These are phyloP conservation scores for Blastobotrys elegans DNA, from an alignment of 1,139 yeast species.

Conservation along the genomic window DNA sequence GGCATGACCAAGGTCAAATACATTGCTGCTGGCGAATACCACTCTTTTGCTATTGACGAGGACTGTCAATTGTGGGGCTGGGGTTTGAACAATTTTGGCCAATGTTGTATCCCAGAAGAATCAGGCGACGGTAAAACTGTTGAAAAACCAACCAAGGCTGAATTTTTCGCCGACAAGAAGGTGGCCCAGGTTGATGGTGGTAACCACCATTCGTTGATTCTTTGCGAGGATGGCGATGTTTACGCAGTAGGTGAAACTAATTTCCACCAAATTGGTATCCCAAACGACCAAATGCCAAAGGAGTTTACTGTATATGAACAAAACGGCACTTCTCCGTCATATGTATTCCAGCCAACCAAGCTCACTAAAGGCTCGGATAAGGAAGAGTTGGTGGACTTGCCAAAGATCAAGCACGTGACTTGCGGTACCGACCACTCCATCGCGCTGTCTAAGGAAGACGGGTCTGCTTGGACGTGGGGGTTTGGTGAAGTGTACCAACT, in stretches of 20 bases:
- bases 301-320: conserved; percentile 59
- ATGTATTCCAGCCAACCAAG: conserved; percentile 81
- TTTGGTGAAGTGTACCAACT: conserved; percentile 95
- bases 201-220: conserved; percentile 85
- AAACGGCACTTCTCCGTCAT: conserved; percentile 73
- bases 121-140: conserved; percentile 76
- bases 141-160: conserved; percentile 65
- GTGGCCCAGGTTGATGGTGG: conserved; percentile 77
- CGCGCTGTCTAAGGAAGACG: conserved; percentile 71
- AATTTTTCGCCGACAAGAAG: conserved; percentile 50
- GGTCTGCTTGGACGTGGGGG: conserved; percentile 93
- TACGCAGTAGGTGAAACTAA: conserved; percentile 88
- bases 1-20: conserved; percentile 55
- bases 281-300: conserved; percentile 55
- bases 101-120: conserved; percentile 74
- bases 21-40: conserved; percentile 92
- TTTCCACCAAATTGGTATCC: conserved; percentile 86
- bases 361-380: conserved; percentile 37
- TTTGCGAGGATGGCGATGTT: conserved; percentile 65
- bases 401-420: conserved; percentile 59
- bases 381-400: conserved; percentile 42
- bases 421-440: conserved; percentile 91
- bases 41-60: conserved; percentile 83
- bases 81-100: conserved; percentile 97
- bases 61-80: conserved; percentile 72